These are phyloP conservation scores for Forsythia suspensa DNA, from an alignment of 257 asterid species.

Conservation along the genomic window DNA sequence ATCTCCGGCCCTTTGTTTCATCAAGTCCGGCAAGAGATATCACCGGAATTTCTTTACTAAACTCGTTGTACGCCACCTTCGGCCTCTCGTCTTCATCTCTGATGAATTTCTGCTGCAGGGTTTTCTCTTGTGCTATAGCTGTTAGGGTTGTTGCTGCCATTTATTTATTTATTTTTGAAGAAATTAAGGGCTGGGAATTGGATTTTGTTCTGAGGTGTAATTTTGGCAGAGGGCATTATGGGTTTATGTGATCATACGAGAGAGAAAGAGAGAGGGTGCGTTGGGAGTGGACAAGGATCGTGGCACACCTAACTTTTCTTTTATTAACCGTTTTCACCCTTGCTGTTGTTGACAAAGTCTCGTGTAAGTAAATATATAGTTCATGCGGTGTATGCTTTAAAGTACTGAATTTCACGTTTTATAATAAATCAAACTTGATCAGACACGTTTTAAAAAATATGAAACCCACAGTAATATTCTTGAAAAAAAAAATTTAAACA, in stretches of 20 bases:
- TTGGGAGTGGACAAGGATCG: background rate
- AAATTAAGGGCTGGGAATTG: background rate
- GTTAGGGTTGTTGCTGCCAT: constrained; percentile 34
- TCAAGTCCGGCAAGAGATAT: constrained; percentile 69
- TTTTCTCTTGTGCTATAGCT: constrained; percentile 37
- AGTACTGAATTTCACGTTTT: too few relatives aligned
- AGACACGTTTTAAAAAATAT: too few relatives aligned
- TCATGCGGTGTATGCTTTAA: too few relatives aligned
- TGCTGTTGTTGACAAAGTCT: too few relatives aligned
- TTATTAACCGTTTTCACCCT: too few relatives aligned
- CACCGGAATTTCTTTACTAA: constrained; percentile 81
- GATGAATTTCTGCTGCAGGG: constrained; percentile 47
- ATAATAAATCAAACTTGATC: too few relatives aligned
- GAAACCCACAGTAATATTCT: too few relatives aligned
- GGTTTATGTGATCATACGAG: background rate
- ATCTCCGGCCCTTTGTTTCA: constrained; percentile 32
- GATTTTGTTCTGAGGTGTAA: background rate
- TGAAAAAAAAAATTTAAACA: too few relatives aligned
- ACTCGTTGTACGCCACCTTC: constrained; percentile 62
- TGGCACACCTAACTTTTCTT: background rate
- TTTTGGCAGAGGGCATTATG: background rate
- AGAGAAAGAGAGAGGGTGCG: background rate
- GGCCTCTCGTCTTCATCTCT: constrained; percentile 94
- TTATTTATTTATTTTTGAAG: background rate
- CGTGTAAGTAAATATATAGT: too few relatives aligned